A percentile compares a stretch with the other conserved stretches of the same genome.
These are phyloP conservation scores for Globisporangium nodosum DNA, from an alignment of 352 stramenopile genomes.

Conservation along the genomic window DNA sequence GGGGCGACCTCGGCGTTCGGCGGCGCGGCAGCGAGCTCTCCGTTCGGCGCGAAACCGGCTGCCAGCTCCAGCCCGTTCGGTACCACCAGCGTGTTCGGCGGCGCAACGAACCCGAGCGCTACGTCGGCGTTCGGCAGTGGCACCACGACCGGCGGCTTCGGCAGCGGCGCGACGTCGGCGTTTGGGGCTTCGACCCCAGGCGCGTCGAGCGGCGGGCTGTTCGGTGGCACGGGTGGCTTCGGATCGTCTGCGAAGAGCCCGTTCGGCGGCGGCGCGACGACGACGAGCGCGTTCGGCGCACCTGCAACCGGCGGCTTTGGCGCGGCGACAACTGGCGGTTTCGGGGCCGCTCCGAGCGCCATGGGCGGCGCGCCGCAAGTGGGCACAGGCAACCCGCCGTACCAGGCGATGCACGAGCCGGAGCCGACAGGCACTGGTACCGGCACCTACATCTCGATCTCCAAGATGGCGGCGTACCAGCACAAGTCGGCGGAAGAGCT, in stretches of 20 bases:
- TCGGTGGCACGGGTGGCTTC: constrained; percentile 34
- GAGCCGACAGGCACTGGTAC: constrained; percentile 53
- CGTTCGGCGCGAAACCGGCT: constrained; percentile 50
- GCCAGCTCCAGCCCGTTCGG: constrained; percentile 59
- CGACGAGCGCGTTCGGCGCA: constrained; percentile 46
- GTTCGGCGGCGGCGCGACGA: constrained; percentile 30
- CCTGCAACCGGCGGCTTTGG: constrained; percentile 21
- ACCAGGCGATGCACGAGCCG: constrained; percentile 57
- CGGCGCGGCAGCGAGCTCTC: constrained; percentile 26
- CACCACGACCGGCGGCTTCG: constrained; percentile 10
- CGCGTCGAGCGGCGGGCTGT: constrained; percentile 20
- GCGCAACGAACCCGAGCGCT: constrained; percentile 16
- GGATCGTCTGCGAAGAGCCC: constrained; percentile 42
- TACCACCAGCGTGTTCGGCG: constrained; percentile 44
- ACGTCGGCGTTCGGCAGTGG: constrained; percentile 30
- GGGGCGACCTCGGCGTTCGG: constrained; percentile 19
- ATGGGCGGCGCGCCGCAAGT: constrained; percentile 37
- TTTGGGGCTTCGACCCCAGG: constrained; percentile 30
- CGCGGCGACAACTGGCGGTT: constrained; percentile 13
- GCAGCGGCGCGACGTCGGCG: constrained; percentile 18
- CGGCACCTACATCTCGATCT: constrained; percentile 39
- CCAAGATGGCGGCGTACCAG: constrained; percentile 30
- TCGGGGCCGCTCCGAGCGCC: constrained; percentile 24
- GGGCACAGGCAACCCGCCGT: constrained; percentile 66
- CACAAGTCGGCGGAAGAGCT: constrained; percentile 40